phyloP scores from a whole-genome alignment of 2,329 filamentous ascomycete species.

The Basipetospora chlamydospora region DNA sequence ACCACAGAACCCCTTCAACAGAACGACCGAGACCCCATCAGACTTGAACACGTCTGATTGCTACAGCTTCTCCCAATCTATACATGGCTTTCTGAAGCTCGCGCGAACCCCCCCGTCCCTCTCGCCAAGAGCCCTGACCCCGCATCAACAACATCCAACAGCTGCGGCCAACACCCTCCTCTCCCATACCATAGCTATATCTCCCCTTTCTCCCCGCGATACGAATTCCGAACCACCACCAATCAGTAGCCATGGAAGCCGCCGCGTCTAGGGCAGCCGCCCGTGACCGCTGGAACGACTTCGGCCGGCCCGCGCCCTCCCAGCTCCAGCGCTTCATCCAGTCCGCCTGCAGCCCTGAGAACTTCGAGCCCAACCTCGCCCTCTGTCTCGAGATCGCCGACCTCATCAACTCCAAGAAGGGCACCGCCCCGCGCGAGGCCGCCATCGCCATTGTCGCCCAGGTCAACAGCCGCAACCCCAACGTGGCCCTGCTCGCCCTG shows the following conservation, averaged over 20 bases:
- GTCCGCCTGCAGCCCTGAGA: conserved; percentile 90
- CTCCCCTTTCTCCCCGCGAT: not conserved
- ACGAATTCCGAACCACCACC: not conserved
- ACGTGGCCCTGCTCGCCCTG: conserved; percentile 80
- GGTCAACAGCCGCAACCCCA: conserved; percentile 93
- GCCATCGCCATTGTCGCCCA: conserved; percentile 85
- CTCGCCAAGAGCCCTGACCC: not conserved
- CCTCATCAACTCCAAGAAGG: conserved; percentile 94
- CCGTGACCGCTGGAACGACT: conserved; percentile 81
- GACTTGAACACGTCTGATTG: not conserved
- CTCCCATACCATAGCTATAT: conserved; percentile 1
- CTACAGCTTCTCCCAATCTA: not conserved
- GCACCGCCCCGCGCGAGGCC: conserved; percentile 85
- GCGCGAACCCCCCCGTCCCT: not conserved
- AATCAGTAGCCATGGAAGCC: conserved; percentile 58
- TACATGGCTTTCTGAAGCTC: not conserved
- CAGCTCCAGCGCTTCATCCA: conserved; percentile 92
- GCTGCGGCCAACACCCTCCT: not conserved
- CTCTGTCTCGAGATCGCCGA: conserved; percentile 94
- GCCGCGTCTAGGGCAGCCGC: conserved; percentile 89
- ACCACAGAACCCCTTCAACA: not conserved
- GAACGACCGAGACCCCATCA: not conserved
- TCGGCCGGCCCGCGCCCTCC: conserved; percentile 63
- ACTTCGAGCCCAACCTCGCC: conserved; percentile 95
- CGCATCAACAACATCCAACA: not conserved